Base-by-base conservation (phyloP, 371 early-diverging fungal genomes). In the Umbelopsis sp. region DNA sequence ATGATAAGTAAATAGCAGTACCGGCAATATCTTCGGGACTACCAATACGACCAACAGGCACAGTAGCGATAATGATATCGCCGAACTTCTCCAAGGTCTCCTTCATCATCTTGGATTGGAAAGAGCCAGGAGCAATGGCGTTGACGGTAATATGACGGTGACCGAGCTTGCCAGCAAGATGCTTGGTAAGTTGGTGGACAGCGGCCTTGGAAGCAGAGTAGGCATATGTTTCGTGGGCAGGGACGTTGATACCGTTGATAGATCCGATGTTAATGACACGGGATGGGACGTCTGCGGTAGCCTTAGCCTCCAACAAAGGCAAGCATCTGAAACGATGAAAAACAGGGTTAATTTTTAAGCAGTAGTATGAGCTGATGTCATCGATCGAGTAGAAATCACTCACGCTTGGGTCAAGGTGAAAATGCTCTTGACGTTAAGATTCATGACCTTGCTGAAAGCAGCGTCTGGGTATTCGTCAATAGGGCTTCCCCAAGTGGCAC, bases 121-220 rank as follows among this genome's bases (percentile, higher is more conserved):
- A 97, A 0, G 94, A 86, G 4, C 97, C 96, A 4, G 97, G 96
- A 0, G 96, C 96, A 65, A 96, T 88, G 1, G 93, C 91, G 72
- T 96, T 97, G 57, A 93, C 92, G 20, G 91, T 86, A 46, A 97
- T 88, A 66, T 84, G 67, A 20, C 80, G 74, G 16, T 68, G 63
- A 29, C 87, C 92, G 37, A 93, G 68, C 32, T 89, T 87, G 4
- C 78, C 80, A 1, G 92, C 91, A 76, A 93, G 76, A 62, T 87
- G 87, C 7, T 86, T 79, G 0, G 92, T 87, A 68, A 93, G 68
- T 51, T 92, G 92, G 70, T 92, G 92, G 22, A 93, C 79, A 14
- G 91, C 94, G 0, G 92, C 92, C 76, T 94, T 93, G 65, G 91
- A 90, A 14, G 92, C 89, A 25, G 89, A 84, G 71, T 94, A 94